These are phyloP conservation scores for Stellera chamaejasme DNA, from an alignment of 345 rosid genomes.

Conservation along the genomic window DNA sequence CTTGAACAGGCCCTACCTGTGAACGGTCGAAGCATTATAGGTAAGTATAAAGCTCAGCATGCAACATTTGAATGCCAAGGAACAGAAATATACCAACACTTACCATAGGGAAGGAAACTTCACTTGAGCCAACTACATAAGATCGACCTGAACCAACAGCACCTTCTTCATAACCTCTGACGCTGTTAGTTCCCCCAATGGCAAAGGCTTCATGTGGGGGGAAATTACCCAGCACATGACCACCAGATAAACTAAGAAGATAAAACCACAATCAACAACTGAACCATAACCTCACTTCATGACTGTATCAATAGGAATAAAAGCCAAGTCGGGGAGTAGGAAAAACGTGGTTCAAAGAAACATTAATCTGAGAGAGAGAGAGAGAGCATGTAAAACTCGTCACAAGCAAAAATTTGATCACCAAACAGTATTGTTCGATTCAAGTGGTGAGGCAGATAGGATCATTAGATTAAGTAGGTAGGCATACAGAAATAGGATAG, in stretches of 20 bases:
- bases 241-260: slow-evolving; percentile 62
- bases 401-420: too few species aligned
- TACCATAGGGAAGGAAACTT: slow-evolving; percentile 86
- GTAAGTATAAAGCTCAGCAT: not conserved
- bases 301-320: too few species aligned
- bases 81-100: slow-evolving; percentile 7
- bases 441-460: too few species aligned
- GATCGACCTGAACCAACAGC: slow-evolving; percentile 96
- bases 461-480: too few species aligned
- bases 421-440: too few species aligned
- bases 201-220: slow-evolving; percentile 92
- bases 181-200: slow-evolving; percentile 91
- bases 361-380: not conserved
- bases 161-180: slow-evolving; percentile 97
- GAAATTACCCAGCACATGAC: slow-evolving; percentile 83
- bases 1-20: slow-evolving; percentile 85
- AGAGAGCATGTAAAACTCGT: too few species aligned
- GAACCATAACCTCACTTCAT: too few species aligned
- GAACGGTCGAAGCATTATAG: not conserved
- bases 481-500: too few species aligned
- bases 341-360: not conserved
- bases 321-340: not conserved
- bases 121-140: slow-evolving; percentile 77
- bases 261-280: slow-evolving; percentile 1
- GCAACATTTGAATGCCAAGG: slow-evolving; percentile 5